Evolutionary conservation across 2,329 filamentous ascomycete genomes (phyloP).

Genomic region (Colletotrichum karsti): DNA sequence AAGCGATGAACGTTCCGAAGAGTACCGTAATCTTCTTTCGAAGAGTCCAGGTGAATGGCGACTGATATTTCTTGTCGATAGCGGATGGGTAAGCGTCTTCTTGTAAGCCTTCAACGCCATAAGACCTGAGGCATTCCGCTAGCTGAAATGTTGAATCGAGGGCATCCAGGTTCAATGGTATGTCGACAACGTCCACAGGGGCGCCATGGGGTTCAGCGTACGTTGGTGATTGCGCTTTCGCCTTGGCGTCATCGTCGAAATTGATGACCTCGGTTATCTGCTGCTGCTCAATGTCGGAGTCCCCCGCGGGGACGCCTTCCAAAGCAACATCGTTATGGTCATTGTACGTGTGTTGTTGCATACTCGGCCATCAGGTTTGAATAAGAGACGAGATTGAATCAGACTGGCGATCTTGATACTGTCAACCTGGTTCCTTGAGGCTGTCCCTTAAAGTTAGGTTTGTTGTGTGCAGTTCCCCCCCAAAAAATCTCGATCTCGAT

Average conservation of each 20-base stretch:
- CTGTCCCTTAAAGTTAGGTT: too few species aligned
- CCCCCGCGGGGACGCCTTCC: neutral
- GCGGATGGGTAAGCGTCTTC: neutral
- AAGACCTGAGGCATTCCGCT: neutral
- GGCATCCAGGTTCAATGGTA: slow-evolving; percentile 1
- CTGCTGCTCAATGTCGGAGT: neutral
- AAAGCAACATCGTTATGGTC: neutral
- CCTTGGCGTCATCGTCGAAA: neutral
- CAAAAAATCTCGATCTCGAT: neutral
- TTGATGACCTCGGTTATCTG: neutral
- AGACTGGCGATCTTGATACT: neutral
- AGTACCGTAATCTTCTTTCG: slow-evolving; percentile 33
- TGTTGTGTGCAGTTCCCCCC: neutral
- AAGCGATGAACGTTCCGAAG: slow-evolving; percentile 46
- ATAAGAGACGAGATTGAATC: neutral
- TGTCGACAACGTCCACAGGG: neutral
- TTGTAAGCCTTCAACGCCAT: neutral
- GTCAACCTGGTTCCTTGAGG: neutral
- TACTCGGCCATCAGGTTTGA: neutral
- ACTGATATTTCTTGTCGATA: slow-evolving; percentile 1
- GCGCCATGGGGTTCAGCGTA: neutral
- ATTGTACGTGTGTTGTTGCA: neutral
- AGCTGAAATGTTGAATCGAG: neutral
- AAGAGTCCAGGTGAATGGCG: slow-evolving; percentile 14
- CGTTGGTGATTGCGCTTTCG: neutral